Percentiles rank a stretch among this genome's conserved stretches.
phyloP scores from a whole-genome alignment of 176 grass and related monocot species.

The Saccharum spontaneum region DNA sequence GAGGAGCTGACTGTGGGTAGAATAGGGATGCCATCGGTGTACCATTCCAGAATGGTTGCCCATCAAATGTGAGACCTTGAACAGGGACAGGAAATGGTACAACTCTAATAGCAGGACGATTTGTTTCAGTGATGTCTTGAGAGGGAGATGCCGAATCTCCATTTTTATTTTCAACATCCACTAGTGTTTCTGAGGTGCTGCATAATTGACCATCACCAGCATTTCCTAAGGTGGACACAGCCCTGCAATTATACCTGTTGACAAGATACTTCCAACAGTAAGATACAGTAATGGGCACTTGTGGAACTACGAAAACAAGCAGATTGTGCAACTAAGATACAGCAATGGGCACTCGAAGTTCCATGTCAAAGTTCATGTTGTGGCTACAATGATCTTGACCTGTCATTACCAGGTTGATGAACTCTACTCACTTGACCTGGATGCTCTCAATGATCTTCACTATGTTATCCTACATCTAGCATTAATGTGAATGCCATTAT shows the following conservation, averaged over 20 bases:
- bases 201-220: slow-evolving; percentile 35
- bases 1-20: slow-evolving; percentile 49
- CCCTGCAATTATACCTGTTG: slow-evolving; percentile 75
- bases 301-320: background rate
- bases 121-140: slow-evolving; percentile 49
- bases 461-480: slow-evolving; percentile 31
- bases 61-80: slow-evolving; percentile 62
- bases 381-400: background rate
- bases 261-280: slow-evolving; percentile 15
- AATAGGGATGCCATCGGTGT: slow-evolving; percentile 40
- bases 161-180: slow-evolving; percentile 40
- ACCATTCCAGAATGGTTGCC: slow-evolving; percentile 48
- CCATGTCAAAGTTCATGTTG: background rate
- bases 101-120: slow-evolving; percentile 58
- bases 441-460: slow-evolving; percentile 76
- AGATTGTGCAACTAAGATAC: background rate
- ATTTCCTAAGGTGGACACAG: slow-evolving; percentile 23
- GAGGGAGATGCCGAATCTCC: slow-evolving; percentile 20
- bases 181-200: slow-evolving; percentile 44
- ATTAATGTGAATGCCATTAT: slow-evolving; percentile 6
- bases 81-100: slow-evolving; percentile 63
- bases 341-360: background rate
- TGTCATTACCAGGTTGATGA: slow-evolving; percentile 83
- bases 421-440: slow-evolving; percentile 90
- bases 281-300: background rate